These are phyloP conservation scores for Pythium biforme DNA, from an alignment of 352 stramenopile species.

Conservation along the genomic window DNA sequence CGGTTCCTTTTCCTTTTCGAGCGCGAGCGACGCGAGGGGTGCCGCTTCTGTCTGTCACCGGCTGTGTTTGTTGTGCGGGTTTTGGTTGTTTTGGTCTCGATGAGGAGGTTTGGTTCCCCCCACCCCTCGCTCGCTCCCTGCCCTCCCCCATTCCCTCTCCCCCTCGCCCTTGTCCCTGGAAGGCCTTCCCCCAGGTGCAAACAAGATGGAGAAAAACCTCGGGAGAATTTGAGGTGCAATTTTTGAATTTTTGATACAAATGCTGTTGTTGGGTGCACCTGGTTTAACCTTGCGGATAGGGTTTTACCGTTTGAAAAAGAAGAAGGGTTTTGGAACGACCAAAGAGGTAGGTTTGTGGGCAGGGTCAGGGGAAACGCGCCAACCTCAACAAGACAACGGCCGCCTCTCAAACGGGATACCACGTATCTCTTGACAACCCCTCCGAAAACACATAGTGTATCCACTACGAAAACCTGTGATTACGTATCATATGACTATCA, in stretches of 20 bases:
- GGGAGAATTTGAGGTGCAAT: background rate
- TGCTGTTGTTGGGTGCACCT: background rate
- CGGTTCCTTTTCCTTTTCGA: conserved; percentile 10
- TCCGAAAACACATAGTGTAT: conserved; percentile 2
- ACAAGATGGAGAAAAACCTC: conserved; percentile 15
- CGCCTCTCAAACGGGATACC: conserved; percentile 3
- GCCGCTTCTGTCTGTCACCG: conserved; percentile 23
- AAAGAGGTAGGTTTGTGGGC: conserved; percentile 23
- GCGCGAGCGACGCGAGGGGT: background rate
- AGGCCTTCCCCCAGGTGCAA: background rate
- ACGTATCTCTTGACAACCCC: background rate
- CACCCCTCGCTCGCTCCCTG: conserved; percentile 20
- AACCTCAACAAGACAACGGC: conserved; percentile 13
- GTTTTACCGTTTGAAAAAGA: conserved; percentile 10
- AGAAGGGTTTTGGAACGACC: conserved; percentile 9
- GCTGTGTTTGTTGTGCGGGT: conserved; percentile 9
- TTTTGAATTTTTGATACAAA: conserved; percentile 12
- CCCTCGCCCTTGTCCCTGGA: background rate
- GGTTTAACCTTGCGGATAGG: background rate
- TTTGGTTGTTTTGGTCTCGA: conserved; percentile 1
- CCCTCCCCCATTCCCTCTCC: conserved; percentile 22
- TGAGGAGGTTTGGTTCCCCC: conserved; percentile 7
- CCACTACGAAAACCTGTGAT: conserved; percentile 4
- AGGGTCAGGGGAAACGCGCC: conserved; percentile 17
- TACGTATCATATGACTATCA: background rate